Conservation (phyloP, 2,329 filamentous ascomycete species). For the Penicillium sp. region DNA sequence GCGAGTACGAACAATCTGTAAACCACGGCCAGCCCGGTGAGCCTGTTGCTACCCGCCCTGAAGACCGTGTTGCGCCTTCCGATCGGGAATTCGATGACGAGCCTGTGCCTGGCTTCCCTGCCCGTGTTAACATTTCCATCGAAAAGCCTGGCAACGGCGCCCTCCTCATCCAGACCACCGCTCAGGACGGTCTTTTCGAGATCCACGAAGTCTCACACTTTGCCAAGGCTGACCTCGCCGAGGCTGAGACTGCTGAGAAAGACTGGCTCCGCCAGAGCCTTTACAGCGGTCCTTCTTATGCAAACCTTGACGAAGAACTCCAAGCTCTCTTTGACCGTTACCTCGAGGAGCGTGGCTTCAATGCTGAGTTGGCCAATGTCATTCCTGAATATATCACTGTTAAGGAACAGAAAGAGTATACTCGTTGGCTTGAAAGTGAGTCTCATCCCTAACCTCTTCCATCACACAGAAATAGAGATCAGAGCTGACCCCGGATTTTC, state of each 20-base stretch:
- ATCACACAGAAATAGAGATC: slow-evolving; percentile 13
- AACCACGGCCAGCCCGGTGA: slow-evolving; percentile 52
- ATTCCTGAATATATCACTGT: slow-evolving; percentile 94
- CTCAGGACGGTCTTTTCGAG: slow-evolving; percentile 79
- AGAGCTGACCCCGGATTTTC: slow-evolving; percentile 16
- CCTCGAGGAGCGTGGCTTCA: slow-evolving; percentile 90
- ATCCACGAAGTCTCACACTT: slow-evolving; percentile 92
- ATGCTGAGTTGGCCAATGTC: slow-evolving; percentile 80
- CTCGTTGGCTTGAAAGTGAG: slow-evolving; percentile 75
- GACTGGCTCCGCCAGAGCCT: slow-evolving; percentile 71
- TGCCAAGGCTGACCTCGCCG: slow-evolving; percentile 70
- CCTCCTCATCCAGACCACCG: slow-evolving; percentile 78
- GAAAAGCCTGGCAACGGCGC: slow-evolving; percentile 84
- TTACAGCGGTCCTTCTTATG: slow-evolving; percentile 89
- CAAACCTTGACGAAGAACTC: slow-evolving; percentile 91
- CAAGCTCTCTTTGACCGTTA: slow-evolving; percentile 90
- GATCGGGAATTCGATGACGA: slow-evolving; percentile 58
- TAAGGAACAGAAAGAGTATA: slow-evolving; percentile 98
- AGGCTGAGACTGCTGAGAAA: slow-evolving; percentile 69
- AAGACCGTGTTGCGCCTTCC: slow-evolving; percentile 54
- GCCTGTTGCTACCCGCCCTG: slow-evolving; percentile 49
- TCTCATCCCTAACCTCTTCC: slow-evolving; percentile 11
- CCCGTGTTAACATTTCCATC: slow-evolving; percentile 78
- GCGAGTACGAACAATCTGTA: slow-evolving; percentile 54
- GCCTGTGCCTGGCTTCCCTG: slow-evolving; percentile 64